Evolutionary conservation across 1,139 yeast genomes (phyloP).

Genomic region (Blastobotrys arbuscula): DNA sequence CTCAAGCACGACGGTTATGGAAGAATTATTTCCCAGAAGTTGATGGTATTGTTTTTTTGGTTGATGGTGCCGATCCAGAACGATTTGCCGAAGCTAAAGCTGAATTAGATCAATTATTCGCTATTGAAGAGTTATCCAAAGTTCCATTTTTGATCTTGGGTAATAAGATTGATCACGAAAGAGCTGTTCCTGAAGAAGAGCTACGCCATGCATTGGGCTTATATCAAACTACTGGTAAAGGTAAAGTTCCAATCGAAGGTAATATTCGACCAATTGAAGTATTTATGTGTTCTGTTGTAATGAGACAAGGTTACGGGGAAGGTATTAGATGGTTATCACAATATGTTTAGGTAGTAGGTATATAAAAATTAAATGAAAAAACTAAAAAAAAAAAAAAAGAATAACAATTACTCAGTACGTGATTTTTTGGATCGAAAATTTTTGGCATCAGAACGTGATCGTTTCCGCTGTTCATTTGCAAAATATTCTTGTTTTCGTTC

Average conservation of each 20-base stretch:
- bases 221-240: slow-evolving; percentile 84
- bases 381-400: not conserved
- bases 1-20: slow-evolving; percentile 98
- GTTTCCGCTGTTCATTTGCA: slow-evolving; percentile 64
- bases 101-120: slow-evolving; percentile 87
- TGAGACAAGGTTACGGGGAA: slow-evolving; percentile 95
- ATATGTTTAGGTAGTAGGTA: slow-evolving; percentile 51
- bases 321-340: slow-evolving; percentile 96
- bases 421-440: not conserved
- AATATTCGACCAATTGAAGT: slow-evolving; percentile 90
- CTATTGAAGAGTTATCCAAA: slow-evolving; percentile 78
- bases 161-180: slow-evolving; percentile 91
- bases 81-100: slow-evolving; percentile 93
- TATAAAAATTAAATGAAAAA: not conserved
- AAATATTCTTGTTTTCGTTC: slow-evolving; percentile 86
- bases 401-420: slow-evolving; percentile 1
- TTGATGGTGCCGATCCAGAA: slow-evolving; percentile 95
- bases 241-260: slow-evolving; percentile 61
- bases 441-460: slow-evolving; percentile 33
- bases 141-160: slow-evolving; percentile 95
- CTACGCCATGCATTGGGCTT: slow-evolving; percentile 87
- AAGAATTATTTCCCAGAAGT: slow-evolving; percentile 99
- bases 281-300: slow-evolving; percentile 94
- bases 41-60: slow-evolving; percentile 92
- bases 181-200: slow-evolving; percentile 93